Base-by-base conservation (phyloP, 2,329 filamentous ascomycete genomes). In the Ophiobolus disseminans region DNA sequence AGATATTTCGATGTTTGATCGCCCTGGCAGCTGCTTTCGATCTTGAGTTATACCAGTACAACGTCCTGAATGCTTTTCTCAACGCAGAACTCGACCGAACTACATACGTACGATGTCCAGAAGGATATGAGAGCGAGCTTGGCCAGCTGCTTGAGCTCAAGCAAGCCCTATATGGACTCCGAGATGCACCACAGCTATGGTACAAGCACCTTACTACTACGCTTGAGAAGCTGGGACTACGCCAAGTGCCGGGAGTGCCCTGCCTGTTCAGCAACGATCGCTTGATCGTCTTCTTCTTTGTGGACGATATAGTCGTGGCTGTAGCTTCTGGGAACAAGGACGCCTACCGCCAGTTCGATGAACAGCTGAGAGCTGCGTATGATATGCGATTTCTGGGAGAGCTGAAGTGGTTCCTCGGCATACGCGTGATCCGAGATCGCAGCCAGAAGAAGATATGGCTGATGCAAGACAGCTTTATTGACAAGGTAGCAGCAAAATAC, bases 61-160 rank as follows among this genome's bases (percentile, higher is more conserved):
- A 66, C 39, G 51, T 38, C 4, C 22, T 57, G 1, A 63, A 55
- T 17, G 58, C 62, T 11, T 66, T 65, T 40, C 14, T 55, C 10
- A 64, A 64, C 35, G 54, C 44, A 5, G 7, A 26, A 38, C 16
- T 63, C 10, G 32, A 57, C 30, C 10, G 52, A 25, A 22, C 31
- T n/a, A 37, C 57, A 20, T 61, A 50, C 38, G 45, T 41, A 22
- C 9, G 50, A 5, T 36, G 37, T 9, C 60, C 52, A 30, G 49
- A 63, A 17, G 56, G 56, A 21, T 53, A 58, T 36, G 21, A 48
- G 26, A 47, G 26, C 11, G 48, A 34, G 28, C 23, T 26, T 26
- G 23, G 23, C 11, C 23, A 26, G 11, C 23, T 26, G 6, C 23
- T 26, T 26, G 23, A 39, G 26, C 48, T 66, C 2, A 17, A 23